These are phyloP conservation scores for Yamadazyma epiphylla DNA, from an alignment of 1,139 yeast genomes.

Conservation along the genomic window DNA sequence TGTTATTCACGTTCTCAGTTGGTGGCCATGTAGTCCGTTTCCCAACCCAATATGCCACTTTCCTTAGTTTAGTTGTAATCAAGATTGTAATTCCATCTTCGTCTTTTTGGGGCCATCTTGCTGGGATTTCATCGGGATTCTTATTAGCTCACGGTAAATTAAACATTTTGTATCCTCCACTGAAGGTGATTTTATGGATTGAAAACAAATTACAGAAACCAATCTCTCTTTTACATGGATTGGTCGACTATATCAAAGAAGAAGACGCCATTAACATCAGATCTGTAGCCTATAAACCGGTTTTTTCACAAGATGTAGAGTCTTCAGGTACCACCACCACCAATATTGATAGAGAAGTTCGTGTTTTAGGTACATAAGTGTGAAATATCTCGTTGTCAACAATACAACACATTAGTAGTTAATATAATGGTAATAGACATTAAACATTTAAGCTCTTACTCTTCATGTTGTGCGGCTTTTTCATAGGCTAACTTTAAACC, in stretches of 20 bases:
- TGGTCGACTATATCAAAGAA: slow-evolving; percentile 55
- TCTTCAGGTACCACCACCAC: slow-evolving; percentile 8
- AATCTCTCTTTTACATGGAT: slow-evolving; percentile 51
- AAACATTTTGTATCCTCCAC: slow-evolving; percentile 60
- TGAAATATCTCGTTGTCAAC: no score
- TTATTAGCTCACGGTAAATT: slow-evolving; percentile 57
- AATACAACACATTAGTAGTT: no score
- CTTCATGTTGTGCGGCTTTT: neutral
- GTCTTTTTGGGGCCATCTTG: slow-evolving; percentile 70
- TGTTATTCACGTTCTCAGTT: slow-evolving; percentile 20
- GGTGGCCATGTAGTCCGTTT: slow-evolving; percentile 28
- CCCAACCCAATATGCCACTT: slow-evolving; percentile 64
- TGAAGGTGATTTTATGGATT: slow-evolving; percentile 59
- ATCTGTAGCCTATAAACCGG: slow-evolving; percentile 33
- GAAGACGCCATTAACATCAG: slow-evolving; percentile 48
- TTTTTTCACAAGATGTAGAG: slow-evolving; percentile 26
- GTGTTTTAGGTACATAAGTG: slow-evolving; percentile 22
- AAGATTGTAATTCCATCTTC: slow-evolving; percentile 47
- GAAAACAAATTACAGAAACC: slow-evolving; percentile 50
- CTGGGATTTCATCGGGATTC: slow-evolving; percentile 39
- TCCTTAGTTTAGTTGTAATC: slow-evolving; percentile 48
- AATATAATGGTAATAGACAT: no score
- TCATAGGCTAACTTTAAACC: neutral
- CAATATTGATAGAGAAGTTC: slow-evolving; percentile 22
- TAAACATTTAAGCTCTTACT: neutral